Evolutionary conservation across 2,329 filamentous ascomycete species (phyloP).

Genomic region (Colletotrichum caudatum): DNA sequence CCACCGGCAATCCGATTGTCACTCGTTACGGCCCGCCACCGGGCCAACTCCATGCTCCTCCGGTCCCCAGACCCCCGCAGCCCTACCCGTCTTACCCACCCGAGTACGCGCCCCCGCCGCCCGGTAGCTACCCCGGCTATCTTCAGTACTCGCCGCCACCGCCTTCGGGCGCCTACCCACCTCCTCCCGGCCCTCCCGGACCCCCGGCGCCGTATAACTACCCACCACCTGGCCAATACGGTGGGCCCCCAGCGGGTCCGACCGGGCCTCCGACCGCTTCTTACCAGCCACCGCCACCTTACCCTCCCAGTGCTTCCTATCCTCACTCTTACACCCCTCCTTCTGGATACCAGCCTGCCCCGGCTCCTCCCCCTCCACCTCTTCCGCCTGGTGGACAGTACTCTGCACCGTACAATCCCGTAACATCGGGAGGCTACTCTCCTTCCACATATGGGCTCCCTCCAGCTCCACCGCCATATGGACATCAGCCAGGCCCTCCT

Average conservation of each 20-base stretch:
- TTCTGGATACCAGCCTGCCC: constrained; percentile 20
- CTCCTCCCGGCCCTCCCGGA: constrained; percentile 23
- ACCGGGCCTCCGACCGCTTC: constrained; percentile 41
- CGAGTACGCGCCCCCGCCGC: constrained; percentile 29
- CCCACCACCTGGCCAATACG: constrained; percentile 46
- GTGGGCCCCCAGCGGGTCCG: constrained; percentile 46
- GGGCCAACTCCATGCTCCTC: constrained; percentile 35
- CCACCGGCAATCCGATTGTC: constrained; percentile 34
- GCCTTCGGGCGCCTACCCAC: constrained; percentile 28
- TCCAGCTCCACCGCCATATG: constrained; percentile 16
- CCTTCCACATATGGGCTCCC: background rate
- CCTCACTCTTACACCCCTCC: constrained; percentile 28
- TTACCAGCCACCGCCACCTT: constrained; percentile 31
- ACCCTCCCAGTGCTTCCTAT: constrained; percentile 20
- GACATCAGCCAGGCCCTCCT: constrained; percentile 5
- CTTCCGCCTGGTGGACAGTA: constrained; percentile 23
- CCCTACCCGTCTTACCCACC: constrained; percentile 33
- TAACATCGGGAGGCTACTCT: constrained; percentile 17
- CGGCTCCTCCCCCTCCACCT: constrained; percentile 31
- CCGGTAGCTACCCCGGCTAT: constrained; percentile 26
- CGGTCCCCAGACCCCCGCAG: constrained; percentile 37
- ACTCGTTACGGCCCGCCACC: constrained; percentile 41
- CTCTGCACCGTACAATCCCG: constrained; percentile 8
- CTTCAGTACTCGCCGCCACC: constrained; percentile 26
- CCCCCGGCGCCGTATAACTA: constrained; percentile 33